Evolutionary conservation across 2,329 filamentous ascomycete genomes (phyloP).

Genomic region (Alternaria tenuissima): DNA sequence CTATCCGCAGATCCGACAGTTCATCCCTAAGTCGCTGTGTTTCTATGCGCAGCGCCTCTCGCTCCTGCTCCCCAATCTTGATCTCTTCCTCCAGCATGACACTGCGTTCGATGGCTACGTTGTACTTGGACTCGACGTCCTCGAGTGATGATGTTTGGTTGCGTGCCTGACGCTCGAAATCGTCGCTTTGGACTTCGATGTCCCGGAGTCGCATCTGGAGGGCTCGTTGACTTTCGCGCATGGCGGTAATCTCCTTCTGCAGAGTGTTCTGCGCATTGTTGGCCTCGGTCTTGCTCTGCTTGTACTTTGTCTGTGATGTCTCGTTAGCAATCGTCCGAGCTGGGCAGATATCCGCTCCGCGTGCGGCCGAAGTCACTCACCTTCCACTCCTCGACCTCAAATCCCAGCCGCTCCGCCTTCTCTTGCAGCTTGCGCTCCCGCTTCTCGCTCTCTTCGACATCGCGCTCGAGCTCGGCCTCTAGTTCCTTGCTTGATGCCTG

Average conservation of each 20-base stretch:
- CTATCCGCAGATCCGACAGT: slow-evolving; percentile 90
- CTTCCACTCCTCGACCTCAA: slow-evolving; percentile 99
- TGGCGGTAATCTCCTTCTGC: slow-evolving; percentile 93
- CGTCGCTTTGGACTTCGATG: slow-evolving; percentile 97
- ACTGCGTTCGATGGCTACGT: slow-evolving; percentile 86
- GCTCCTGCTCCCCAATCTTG: slow-evolving; percentile 87
- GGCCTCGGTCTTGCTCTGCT: slow-evolving; percentile 89
- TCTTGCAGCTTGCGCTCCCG: slow-evolving; percentile 85
- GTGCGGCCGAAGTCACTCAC: slow-evolving; percentile 59
- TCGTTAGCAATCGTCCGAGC: slow-evolving; percentile 10
- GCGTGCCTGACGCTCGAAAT: slow-evolving; percentile 94
- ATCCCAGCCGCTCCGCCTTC: slow-evolving; percentile 83
- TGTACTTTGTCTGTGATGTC: slow-evolving; percentile 81
- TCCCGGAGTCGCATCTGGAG: slow-evolving; percentile 86
- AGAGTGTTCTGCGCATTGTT: slow-evolving; percentile 83
- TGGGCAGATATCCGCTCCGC: background rate
- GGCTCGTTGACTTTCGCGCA: slow-evolving; percentile 84
- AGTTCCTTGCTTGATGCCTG: slow-evolving; percentile 92
- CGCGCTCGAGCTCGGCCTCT: slow-evolving; percentile 93
- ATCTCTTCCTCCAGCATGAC: slow-evolving; percentile 97
- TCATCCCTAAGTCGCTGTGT: slow-evolving; percentile 90
- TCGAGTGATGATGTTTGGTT: slow-evolving; percentile 96
- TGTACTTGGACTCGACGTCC: slow-evolving; percentile 97
- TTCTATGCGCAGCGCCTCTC: slow-evolving; percentile 88
- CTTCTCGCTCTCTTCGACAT: slow-evolving; percentile 94